Conservation (phyloP, 2,329 filamentous ascomycete genomes). For the Trichoderma sp. region DNA sequence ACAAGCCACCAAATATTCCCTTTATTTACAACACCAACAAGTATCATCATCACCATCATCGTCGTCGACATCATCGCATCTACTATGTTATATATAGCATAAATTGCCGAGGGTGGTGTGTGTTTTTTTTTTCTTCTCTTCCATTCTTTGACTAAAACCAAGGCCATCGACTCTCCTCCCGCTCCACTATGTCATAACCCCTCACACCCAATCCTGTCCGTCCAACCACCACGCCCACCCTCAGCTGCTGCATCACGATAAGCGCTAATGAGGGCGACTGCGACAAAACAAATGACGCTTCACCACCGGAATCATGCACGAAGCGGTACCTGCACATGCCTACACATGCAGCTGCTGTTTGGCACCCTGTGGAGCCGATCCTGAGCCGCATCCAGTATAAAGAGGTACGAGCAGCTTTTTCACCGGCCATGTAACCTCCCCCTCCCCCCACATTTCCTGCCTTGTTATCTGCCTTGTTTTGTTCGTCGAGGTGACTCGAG, state of each 20-base stretch:
- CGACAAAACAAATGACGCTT: background rate
- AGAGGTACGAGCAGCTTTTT: background rate
- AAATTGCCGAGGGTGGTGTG: background rate
- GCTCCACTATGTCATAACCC: background rate
- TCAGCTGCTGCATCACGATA: background rate
- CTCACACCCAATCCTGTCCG: background rate
- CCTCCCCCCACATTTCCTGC: conserved; percentile 3
- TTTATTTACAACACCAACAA: too few relatives aligned
- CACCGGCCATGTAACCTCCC: background rate
- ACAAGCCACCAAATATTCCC: too few relatives aligned
- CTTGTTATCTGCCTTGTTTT: background rate
- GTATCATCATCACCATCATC: background rate
- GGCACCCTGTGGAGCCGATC: conserved; percentile 11
- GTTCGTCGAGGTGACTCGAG: background rate
- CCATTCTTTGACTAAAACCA: background rate
- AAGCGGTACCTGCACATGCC: conserved; percentile 4
- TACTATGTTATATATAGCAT: background rate
- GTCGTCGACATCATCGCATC: background rate
- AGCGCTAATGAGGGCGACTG: background rate
- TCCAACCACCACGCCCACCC: background rate
- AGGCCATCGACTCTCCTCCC: background rate
- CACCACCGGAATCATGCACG: background rate
- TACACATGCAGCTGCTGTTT: conserved; percentile 10
- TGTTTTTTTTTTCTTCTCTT: background rate
- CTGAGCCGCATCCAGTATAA: conserved; percentile 10